Evolutionary conservation across 768 basidiomycete genomes (phyloP).

Genomic region (Mycena sanguinolenta): DNA sequence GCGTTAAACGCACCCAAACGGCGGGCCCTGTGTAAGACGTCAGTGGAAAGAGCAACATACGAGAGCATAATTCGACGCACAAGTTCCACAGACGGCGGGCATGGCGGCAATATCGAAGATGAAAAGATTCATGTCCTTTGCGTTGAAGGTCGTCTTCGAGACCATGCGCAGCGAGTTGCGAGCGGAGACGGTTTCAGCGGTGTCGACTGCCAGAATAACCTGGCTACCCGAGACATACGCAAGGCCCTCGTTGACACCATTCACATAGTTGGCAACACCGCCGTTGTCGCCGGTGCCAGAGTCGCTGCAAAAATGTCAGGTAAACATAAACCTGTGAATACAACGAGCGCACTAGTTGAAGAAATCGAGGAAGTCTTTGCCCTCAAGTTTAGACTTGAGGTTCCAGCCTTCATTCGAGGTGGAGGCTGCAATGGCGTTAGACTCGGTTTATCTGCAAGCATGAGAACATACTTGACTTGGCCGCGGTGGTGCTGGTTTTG

Average conservation of each 20-base stretch:
- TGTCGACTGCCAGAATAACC: constrained; percentile 37
- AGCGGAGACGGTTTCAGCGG: constrained; percentile 17
- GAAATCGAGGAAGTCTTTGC: constrained; percentile 35
- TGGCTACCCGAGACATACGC: constrained; percentile 32
- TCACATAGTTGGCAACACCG: constrained; percentile 38
- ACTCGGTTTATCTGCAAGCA: not conserved
- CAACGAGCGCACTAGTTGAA: constrained; percentile 34
- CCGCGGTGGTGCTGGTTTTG: not conserved
- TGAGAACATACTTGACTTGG: constrained; percentile 17
- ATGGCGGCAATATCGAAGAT: constrained; percentile 50
- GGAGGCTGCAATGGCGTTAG: constrained; percentile 11
- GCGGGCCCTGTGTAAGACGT: constrained; percentile 19
- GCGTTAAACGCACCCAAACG: constrained; percentile 20
- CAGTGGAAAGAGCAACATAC: not conserved
- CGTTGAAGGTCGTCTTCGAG: constrained; percentile 37
- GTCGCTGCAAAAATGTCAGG: constrained; percentile 20
- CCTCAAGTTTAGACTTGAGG: constrained; percentile 31
- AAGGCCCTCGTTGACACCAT: constrained; percentile 30
- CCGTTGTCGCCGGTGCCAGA: constrained; percentile 31
- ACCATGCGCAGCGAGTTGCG: constrained; percentile 38
- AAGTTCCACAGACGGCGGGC: constrained; percentile 55
- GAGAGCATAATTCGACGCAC: constrained; percentile 15
- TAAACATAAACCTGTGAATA: not conserved
- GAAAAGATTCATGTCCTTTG: constrained; percentile 31
- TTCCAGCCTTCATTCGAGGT: constrained; percentile 36